These are phyloP conservation scores for Geranium brycei DNA, from an alignment of 345 rosid genomes.

Conservation along the genomic window DNA sequence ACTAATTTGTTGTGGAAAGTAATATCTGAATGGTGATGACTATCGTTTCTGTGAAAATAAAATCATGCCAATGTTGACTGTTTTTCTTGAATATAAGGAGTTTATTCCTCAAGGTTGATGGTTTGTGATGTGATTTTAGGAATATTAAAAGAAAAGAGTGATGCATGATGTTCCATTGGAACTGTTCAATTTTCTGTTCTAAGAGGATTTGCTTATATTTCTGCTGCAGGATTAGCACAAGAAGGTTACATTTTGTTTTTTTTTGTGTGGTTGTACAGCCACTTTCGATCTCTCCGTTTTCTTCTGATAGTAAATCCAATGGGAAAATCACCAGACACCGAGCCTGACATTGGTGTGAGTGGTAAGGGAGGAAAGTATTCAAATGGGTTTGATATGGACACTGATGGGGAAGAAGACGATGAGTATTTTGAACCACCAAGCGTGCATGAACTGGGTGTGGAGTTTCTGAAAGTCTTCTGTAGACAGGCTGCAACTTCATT, in stretches of 20 bases:
- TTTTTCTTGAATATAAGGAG: neutral
- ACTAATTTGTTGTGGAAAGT: neutral
- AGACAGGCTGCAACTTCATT: constrained; percentile 47
- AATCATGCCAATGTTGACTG: neutral
- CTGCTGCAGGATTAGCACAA: neutral
- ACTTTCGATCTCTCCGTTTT: neutral
- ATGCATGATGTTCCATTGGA: neutral
- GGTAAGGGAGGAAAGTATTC: constrained; percentile 13
- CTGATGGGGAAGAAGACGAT: constrained; percentile 18
- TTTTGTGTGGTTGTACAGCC: neutral
- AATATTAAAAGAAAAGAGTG: neutral
- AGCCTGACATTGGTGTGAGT: constrained; percentile 13
- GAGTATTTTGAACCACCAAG: constrained; percentile 17
- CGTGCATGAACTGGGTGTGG: constrained; percentile 36
- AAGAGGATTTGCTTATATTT: neutral
- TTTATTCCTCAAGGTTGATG: neutral
- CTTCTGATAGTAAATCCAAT: constrained; percentile 14
- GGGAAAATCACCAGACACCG: constrained; percentile 16
- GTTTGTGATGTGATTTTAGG: neutral
- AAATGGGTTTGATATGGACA: constrained; percentile 15
- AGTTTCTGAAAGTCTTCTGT: constrained; percentile 37
- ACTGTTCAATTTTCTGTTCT: neutral
- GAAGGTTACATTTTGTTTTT: neutral
- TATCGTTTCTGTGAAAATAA: neutral
- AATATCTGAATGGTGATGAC: neutral